Base-by-base conservation (phyloP, 805 yeast species). In the Metschnikowia noctiluminum region DNA sequence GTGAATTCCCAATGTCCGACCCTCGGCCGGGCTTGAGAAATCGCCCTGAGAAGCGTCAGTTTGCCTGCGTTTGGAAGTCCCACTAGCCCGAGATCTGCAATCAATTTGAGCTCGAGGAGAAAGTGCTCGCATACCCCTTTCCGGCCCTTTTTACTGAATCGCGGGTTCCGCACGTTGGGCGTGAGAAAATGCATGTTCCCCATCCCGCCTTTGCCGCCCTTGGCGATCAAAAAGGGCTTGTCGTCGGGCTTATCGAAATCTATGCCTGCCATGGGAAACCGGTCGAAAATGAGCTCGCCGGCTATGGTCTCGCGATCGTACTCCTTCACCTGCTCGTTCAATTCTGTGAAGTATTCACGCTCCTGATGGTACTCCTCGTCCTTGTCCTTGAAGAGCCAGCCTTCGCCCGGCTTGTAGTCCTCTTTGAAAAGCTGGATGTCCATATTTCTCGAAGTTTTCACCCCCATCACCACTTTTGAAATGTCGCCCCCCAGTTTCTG, bases 1-100 rank as follows among this genome's bases (percentile, higher is more conserved):
- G 99, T 94, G 63, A 94, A 94, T 60, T 87, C 95, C 97, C 97
- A 94, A 65, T 90, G 96, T 0, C 98, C 99, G 12, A 94, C 87
- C 48, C 88, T 74, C 1, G 99, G 97, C 48, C 84, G 76, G 0
- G 99, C 98, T 46, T 82, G 81, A 0, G 97, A 88, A 13, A 94
- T 89, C 9, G 95, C 90, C 47, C 95, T 73, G 40, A 94, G 68
- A 30, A 94, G 73, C 0, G 97, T 89, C 3, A 96, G 89, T 63
- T 94, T 94, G 0, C 99, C 99, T 3, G 98, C 97, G 66, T 94
- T 94, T 1, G 99, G 99, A 15, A 94, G 72, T 0, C 99, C 99
- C 21, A 94, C 96, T 6, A 94, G 71, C 0, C 98, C 99, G 49
- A 92, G 69, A 65, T 94, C 98, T 0, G 99, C 99, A 48, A 94